These are phyloP conservation scores for Quercus variabilis DNA, from an alignment of 306 rosid species.

Conservation along the genomic window DNA sequence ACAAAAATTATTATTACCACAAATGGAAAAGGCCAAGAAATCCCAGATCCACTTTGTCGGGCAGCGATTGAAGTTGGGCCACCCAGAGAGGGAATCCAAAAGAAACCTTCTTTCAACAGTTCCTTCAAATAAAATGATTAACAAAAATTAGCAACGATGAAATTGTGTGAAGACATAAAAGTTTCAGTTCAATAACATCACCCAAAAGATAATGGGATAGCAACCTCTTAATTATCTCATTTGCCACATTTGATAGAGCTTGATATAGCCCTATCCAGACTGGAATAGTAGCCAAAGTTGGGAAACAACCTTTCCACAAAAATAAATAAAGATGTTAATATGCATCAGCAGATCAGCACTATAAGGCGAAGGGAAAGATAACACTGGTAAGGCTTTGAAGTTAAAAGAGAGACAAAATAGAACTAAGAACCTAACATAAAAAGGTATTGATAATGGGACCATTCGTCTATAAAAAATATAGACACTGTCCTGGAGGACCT, in stretches of 20 bases:
- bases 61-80: slow-evolving; percentile 98
- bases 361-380: background rate
- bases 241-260: slow-evolving; percentile 98
- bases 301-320: slow-evolving; percentile 68
- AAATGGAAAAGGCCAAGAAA: slow-evolving; percentile 92
- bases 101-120: slow-evolving; percentile 89
- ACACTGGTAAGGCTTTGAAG: background rate
- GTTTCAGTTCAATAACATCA: background rate
- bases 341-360: background rate
- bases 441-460: background rate
- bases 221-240: slow-evolving; percentile 55
- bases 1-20: slow-evolving; percentile 55
- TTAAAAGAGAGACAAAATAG: background rate
- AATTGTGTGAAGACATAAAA: background rate
- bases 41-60: slow-evolving; percentile 91
- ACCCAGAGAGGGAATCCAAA: slow-evolving; percentile 94
- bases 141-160: slow-evolving; percentile 26
- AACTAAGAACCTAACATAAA: background rate
- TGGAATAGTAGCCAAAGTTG: slow-evolving; percentile 96
- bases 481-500: background rate
- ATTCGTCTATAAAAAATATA: background rate
- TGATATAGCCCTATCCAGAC: slow-evolving; percentile 98
- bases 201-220: background rate
- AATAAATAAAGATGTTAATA: slow-evolving; percentile 3
- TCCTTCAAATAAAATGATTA: slow-evolving; percentile 55